phyloP scores from a whole-genome alignment of 805 yeast species.

The Barnettozyma siamensis region DNA sequence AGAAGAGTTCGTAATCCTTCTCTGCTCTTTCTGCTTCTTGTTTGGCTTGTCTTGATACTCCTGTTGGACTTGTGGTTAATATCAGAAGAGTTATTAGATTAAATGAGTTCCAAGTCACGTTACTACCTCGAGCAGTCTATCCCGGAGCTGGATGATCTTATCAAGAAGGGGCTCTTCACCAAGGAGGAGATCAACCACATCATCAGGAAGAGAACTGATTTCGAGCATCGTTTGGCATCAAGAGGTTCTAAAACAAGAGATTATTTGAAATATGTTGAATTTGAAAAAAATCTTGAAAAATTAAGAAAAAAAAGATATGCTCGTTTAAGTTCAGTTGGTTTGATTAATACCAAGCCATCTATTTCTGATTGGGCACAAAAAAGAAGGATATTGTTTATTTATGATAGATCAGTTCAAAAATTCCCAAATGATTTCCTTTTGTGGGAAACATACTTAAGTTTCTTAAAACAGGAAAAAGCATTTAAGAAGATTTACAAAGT shows the following conservation, averaged over 20 bases:
- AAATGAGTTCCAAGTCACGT: conserved; percentile 37
- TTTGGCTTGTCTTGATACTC: too few relatives aligned
- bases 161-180: conserved; percentile 72
- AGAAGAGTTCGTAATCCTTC: too few relatives aligned
- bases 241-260: conserved; percentile 78
- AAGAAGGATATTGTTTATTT: conserved; percentile 74
- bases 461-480: conserved; percentile 60
- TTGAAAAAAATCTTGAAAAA: conserved; percentile 73
- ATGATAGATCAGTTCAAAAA: conserved; percentile 73
- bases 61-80: too few relatives aligned
- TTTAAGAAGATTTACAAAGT: conserved; percentile 69
- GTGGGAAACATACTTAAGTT: conserved; percentile 74
- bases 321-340: conserved; percentile 50
- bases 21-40: too few relatives aligned
- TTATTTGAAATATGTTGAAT: conserved; percentile 71
- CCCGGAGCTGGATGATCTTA: conserved; percentile 88
- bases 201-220: conserved; percentile 91
- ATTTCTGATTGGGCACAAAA: conserved; percentile 84
- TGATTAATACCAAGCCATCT: conserved; percentile 54
- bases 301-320: conserved; percentile 66
- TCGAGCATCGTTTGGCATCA: conserved; percentile 83
- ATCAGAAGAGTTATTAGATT: too few relatives aligned
- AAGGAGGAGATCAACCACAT: conserved; percentile 77
- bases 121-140: conserved; percentile 63
- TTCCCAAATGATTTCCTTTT: conserved; percentile 72